These are phyloP conservation scores for Curvularia hawaiiensis DNA, from an alignment of 2,329 filamentous ascomycete species.

Conservation along the genomic window DNA sequence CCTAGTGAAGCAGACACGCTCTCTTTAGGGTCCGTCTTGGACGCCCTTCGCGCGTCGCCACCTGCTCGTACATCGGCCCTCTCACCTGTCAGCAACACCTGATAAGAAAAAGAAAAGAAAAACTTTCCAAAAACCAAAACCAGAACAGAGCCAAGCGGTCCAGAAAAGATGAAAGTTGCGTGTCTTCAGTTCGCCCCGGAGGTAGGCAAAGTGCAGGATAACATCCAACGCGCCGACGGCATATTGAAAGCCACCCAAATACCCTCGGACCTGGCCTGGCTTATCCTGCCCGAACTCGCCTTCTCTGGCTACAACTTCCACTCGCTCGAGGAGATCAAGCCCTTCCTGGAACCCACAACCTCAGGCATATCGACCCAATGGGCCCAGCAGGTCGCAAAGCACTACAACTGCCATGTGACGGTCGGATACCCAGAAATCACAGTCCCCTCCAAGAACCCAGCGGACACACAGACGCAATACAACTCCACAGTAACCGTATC, in stretches of 20 bases:
- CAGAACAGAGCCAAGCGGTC: neutral
- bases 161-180: conserved; percentile 64
- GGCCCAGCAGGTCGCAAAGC: conserved; percentile 70
- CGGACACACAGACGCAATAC: conserved; percentile 51
- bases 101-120: neutral
- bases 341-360: conserved; percentile 69
- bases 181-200: conserved; percentile 75
- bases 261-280: conserved; percentile 62
- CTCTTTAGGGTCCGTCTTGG: neutral
- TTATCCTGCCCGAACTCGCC: conserved; percentile 77
- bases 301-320: conserved; percentile 84
- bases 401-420: conserved; percentile 69
- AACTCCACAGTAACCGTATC: conserved; percentile 65
- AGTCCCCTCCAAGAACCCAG: conserved; percentile 26
- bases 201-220: conserved; percentile 72
- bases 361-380: conserved; percentile 72
- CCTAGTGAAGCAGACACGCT: conserved; percentile 1
- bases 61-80: neutral
- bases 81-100: neutral
- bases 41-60: neutral
- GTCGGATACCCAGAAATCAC: conserved; percentile 73
- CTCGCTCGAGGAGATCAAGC: conserved; percentile 68
- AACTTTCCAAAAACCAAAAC: neutral
- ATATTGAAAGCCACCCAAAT: conserved; percentile 60
- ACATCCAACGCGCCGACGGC: conserved; percentile 69